Base-by-base conservation (phyloP, 2,329 filamentous ascomycete species). In the Zopfia rhizophila region DNA sequence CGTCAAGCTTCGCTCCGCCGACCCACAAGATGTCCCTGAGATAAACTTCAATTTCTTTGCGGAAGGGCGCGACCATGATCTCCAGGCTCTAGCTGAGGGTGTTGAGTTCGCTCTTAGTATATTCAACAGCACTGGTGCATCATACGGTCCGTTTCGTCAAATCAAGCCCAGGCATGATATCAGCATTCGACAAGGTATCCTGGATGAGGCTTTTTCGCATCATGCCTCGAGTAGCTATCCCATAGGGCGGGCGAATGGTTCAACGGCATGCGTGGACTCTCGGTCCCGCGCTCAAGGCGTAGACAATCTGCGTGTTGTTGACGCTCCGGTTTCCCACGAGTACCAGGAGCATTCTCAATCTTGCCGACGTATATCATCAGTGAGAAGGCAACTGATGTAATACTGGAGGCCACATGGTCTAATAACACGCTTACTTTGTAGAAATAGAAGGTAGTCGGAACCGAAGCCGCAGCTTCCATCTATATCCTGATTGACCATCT, bases 1-100 rank as follows among this genome's bases (percentile, higher is more conserved):
- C 1, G 84, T 90, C 4, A 77, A 66, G 6, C 77, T 90, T 5
- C 73, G 73, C 10, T 84, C 81, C 0, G 68, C 77, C 0, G 80
- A 89, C 59, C 85, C 86, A 0, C 78, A 79, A 0, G 83, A 87
- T 41, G 72, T 75, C 2, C 86, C 87, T 0, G 61, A 78, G 7
- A 86, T 89, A 56, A 52, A 55, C 35, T 57, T 65, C 43, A 51
- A 56, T 31, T 51, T 32, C 38, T 56, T 51, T 14, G 19, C 18
- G 3, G 16, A 53, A 3, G 17, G 36, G 1, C 16, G 36, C 2
- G 49, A 53, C 10, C 13, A 24, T 10, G 53, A 56, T 19, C 12
- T 50, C 3, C 38, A 49, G 19, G 44, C 51, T 11, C 22, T 56
- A 10, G 19, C 24, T 5, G 51, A 56, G 3, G 51, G 43, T 11